These are phyloP conservation scores for Trichoderma cornu-damae DNA, from an alignment of 2,329 filamentous ascomycete species.

Conservation along the genomic window DNA sequence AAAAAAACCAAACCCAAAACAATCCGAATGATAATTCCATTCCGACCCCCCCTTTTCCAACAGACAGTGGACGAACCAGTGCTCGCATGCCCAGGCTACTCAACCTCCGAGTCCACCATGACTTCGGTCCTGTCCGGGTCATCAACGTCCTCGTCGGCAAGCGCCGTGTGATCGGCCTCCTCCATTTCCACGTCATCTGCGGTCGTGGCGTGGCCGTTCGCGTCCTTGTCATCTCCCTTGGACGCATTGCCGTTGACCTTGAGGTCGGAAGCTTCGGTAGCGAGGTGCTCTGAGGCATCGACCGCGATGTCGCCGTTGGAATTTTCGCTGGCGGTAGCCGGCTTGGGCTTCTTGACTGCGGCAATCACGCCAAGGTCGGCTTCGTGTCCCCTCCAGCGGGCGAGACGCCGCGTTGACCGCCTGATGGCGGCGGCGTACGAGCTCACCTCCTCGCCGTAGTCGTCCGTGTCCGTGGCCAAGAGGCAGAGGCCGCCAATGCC, in stretches of 20 bases:
- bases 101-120: slow-evolving; percentile 35
- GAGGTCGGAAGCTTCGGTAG: background rate
- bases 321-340: slow-evolving; percentile 25
- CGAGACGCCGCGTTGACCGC: slow-evolving; percentile 58
- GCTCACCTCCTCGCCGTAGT: slow-evolving; percentile 70
- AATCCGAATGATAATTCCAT: background rate
- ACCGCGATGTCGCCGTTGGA: slow-evolving; percentile 28
- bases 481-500: slow-evolving; percentile 62
- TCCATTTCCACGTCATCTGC: slow-evolving; percentile 50
- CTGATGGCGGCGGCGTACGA: slow-evolving; percentile 62
- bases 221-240: slow-evolving; percentile 25
- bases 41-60: background rate
- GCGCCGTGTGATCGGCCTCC: slow-evolving; percentile 38
- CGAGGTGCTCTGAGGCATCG: slow-evolving; percentile 24
- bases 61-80: background rate
- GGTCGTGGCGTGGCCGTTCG: slow-evolving; percentile 43
- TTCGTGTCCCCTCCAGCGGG: slow-evolving; percentile 58
- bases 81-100: slow-evolving; percentile 22
- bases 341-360: slow-evolving; percentile 40
- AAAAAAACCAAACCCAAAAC: slow-evolving; percentile 47
- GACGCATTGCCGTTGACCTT: slow-evolving; percentile 14
- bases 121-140: slow-evolving; percentile 38
- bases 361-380: slow-evolving; percentile 43
- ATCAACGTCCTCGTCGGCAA: slow-evolving; percentile 43
- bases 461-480: slow-evolving; percentile 58